phyloP scores from a whole-genome alignment of 352 stramenopile species.

The Globisporangium perplexum region DNA sequence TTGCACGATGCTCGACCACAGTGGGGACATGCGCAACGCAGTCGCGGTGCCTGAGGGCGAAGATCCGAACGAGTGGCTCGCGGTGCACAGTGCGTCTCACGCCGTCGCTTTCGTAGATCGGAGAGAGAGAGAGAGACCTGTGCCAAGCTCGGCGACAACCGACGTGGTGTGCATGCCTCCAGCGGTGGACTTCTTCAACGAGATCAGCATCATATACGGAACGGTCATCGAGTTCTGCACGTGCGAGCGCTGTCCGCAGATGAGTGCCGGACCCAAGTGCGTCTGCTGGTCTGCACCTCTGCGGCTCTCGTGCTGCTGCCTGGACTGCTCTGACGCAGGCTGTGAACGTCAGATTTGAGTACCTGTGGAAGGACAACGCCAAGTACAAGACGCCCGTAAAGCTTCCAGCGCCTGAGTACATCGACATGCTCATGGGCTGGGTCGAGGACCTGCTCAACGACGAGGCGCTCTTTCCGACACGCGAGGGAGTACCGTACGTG shows the following conservation, averaged over 20 bases:
- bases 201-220: constrained; percentile 91
- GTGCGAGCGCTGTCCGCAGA: constrained; percentile 51
- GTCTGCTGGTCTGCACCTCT: neutral
- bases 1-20: constrained; percentile 7
- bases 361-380: constrained; percentile 81
- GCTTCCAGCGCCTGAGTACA: constrained; percentile 85
- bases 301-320: too few species aligned
- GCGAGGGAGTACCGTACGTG: constrained; percentile 62
- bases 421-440: constrained; percentile 91
- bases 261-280: constrained; percentile 71
- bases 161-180: neutral
- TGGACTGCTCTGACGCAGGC: too few species aligned
- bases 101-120: neutral
- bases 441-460: constrained; percentile 88
- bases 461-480: constrained; percentile 64
- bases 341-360: constrained; percentile 62
- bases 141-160: too few species aligned
- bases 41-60: constrained; percentile 68
- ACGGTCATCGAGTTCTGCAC: constrained; percentile 86
- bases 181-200: constrained; percentile 95
- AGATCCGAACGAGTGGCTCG: constrained; percentile 90
- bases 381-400: constrained; percentile 70
- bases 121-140: too few species aligned
- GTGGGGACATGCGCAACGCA: constrained; percentile 59
- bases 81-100: constrained; percentile 74